Evolutionary conservation across 441 rosid species (phyloP), one percentile per base, ranked within the genome.

Genomic region (Euphorbia celastroides): DNA sequence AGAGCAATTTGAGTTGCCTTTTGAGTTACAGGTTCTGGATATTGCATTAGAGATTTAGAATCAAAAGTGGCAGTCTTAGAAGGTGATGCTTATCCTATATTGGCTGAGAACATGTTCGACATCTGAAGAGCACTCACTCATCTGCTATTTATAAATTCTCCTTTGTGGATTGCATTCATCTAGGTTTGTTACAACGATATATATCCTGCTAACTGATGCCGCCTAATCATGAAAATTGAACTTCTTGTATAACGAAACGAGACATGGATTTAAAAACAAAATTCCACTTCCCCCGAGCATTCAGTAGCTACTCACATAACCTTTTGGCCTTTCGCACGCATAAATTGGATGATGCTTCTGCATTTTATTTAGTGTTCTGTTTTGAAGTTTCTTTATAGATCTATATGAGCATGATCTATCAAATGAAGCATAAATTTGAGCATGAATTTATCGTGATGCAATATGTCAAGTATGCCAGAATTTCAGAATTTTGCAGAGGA

Each of bases 11-110:
- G 96, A 91, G 76, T 97, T 92, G 61, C 97, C 97, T 6, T 94
- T 94, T 69, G 99, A 92, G 75, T 87, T 94, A 81, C 96, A 92
- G 74, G 97, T 94, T 69, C 88, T 94, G 51, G 99, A 94, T 86
- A 87, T 92, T 63, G 99, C 99, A 20, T 79, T 94, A 4, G 94
- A 94, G 76, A 64, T 74, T 78, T 89, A 79, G 97, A 88, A 67
- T 77, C 74, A 48, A 78, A 75, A 51, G 98, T 92, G 66, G 87
- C 81, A 25, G 85, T 85, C 4, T 89, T 94, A 51, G 98, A 88
- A 82, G 82, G 78, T 62, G 88, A 88, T 69, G 96, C 99, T 23
- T 94, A 92, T 77, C 98, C 98, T 55, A 81, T 90, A 8, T 78
- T 92, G 78, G 99, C 92, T 83, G 98, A 94, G 99, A 94, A 74